A percentile compares a stretch with the other conserved stretches of the same genome.
phyloP scores from a whole-genome alignment of 2,329 filamentous ascomycete genomes.

The Ustulina deusta region DNA sequence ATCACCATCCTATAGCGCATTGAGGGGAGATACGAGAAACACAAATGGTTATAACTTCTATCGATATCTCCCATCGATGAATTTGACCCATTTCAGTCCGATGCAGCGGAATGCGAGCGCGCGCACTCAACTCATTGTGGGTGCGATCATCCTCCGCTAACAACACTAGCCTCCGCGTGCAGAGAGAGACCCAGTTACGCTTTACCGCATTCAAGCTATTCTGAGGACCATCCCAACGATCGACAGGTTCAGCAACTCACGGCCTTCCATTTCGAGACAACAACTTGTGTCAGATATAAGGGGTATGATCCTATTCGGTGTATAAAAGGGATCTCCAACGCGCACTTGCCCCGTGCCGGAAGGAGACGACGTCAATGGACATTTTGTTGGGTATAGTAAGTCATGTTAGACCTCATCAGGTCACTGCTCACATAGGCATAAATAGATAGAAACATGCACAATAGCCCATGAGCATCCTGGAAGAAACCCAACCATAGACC shows the following conservation, averaged over 20 bases:
- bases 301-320: too few relatives aligned
- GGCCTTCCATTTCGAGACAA: slow-evolving; percentile 16
- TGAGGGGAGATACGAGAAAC: too few relatives aligned
- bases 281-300: too few relatives aligned
- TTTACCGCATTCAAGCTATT: slow-evolving; percentile 5
- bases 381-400: not conserved
- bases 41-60: too few relatives aligned
- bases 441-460: not conserved
- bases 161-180: not conserved
- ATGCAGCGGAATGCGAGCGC: slow-evolving; percentile 6
- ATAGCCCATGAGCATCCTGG: not conserved
- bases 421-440: not conserved
- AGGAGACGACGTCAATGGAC: not conserved
- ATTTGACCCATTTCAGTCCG: not conserved
- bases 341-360: not conserved
- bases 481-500: not conserved
- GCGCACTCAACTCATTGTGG: not conserved
- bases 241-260: not conserved
- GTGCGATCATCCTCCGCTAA: slow-evolving; percentile 1
- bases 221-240: slow-evolving; percentile 1
- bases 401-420: not conserved
- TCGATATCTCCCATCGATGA: not conserved
- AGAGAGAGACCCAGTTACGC: not conserved
- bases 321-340: not conserved
- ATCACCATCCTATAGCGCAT: too few relatives aligned